These are phyloP conservation scores for Ogataea minuta DNA, from an alignment of 805 yeast species.

Conservation along the genomic window DNA sequence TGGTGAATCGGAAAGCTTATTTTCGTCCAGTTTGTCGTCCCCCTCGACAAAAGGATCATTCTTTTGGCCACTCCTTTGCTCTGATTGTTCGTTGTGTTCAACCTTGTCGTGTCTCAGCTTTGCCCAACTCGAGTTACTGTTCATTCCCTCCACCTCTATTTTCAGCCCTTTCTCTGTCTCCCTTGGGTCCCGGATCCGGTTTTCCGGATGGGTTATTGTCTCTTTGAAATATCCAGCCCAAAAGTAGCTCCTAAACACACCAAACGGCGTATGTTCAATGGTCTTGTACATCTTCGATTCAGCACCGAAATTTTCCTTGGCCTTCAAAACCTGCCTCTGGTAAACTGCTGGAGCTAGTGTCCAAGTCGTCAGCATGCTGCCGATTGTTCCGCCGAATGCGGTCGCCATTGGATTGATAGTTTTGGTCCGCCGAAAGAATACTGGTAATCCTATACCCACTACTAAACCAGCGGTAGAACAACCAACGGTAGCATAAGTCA, in stretches of 20 bases:
- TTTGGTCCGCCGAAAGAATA: conserved; percentile 34
- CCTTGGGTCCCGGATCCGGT: conserved; percentile 56
- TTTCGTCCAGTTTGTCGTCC: background rate
- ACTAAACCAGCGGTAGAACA: conserved; percentile 30
- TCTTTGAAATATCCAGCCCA: conserved; percentile 54
- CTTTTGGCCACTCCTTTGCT: too few species aligned
- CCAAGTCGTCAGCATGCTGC: conserved; percentile 33
- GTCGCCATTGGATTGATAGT: conserved; percentile 41
- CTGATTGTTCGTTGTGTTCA: background rate
- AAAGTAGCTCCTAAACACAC: conserved; percentile 25
- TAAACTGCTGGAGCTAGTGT: conserved; percentile 31
- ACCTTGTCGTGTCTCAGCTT: conserved; percentile 6
- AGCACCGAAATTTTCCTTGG: conserved; percentile 29
- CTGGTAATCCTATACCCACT: conserved; percentile 42
- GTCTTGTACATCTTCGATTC: conserved; percentile 23
- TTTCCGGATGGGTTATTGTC: conserved; percentile 50
- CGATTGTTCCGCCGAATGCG: conserved; percentile 39
- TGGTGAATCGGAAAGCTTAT: background rate
- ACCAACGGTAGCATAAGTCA: conserved; percentile 36
- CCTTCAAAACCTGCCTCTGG: conserved; percentile 32
- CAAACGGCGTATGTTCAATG: conserved; percentile 28
- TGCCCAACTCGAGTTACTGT: conserved; percentile 5
- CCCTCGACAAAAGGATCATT: too few species aligned
- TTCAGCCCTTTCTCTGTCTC: background rate
- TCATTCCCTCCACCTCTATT: background rate